Evolutionary conservation across 495 filamentous ascomycete species (phyloP).

Genomic region (Hyaloscypha hepaticicola): DNA sequence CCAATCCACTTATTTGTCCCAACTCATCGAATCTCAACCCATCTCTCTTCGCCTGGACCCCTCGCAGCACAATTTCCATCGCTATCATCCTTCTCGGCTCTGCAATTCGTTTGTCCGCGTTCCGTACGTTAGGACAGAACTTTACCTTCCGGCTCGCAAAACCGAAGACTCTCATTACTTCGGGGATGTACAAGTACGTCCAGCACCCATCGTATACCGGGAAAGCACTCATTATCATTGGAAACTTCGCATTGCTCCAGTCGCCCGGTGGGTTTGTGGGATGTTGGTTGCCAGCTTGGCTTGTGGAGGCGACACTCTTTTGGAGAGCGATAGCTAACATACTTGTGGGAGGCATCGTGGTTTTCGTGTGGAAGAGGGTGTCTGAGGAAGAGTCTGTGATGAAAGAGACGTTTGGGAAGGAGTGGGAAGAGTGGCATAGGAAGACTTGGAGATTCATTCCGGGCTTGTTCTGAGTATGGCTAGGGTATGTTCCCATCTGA

Average conservation of each 20-base stretch:
- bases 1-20: constrained; percentile 14
- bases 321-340: constrained; percentile 7
- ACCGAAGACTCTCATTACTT: constrained; percentile 43
- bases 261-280: constrained; percentile 10
- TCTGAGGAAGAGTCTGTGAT: constrained; percentile 25
- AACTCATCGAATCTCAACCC: constrained; percentile 11
- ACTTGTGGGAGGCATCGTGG: background rate
- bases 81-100: constrained; percentile 2
- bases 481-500: background rate
- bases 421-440: constrained; percentile 25
- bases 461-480: constrained; percentile 26
- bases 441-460: constrained; percentile 27
- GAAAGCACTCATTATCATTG: constrained; percentile 2
- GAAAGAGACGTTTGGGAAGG: constrained; percentile 21
- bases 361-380: constrained; percentile 9
- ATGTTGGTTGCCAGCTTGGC: constrained; percentile 16
- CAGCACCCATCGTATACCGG: constrained; percentile 53
- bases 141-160: constrained; percentile 48
- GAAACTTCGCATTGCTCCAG: constrained; percentile 9
- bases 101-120: constrained; percentile 9
- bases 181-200: constrained; percentile 45
- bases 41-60: constrained; percentile 15
- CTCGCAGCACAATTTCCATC: background rate
- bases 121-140: constrained; percentile 38
- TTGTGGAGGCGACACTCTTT: constrained; percentile 1